Evolutionary conservation across 106 monocot genomes (phyloP).

Genomic region (Agapanthus africanus): DNA sequence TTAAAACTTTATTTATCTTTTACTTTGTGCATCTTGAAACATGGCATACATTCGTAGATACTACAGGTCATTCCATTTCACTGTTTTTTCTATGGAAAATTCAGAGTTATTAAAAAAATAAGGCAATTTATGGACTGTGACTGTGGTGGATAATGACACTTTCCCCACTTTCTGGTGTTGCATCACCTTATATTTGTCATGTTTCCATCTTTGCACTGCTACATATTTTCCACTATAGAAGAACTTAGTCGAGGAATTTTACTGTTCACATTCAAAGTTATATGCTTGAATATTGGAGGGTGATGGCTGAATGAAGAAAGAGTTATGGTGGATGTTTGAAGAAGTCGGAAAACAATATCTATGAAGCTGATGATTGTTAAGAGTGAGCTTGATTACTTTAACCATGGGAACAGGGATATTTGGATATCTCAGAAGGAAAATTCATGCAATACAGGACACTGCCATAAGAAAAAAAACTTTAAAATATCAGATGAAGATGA

Average conservation of each 20-base stretch:
- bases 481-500: neutral
- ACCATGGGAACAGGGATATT: neutral
- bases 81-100: neutral
- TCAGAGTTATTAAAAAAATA: neutral
- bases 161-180: neutral
- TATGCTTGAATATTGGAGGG: neutral
- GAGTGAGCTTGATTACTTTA: neutral
- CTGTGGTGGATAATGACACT: neutral
- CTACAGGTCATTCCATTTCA: neutral
- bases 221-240: neutral
- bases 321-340: neutral
- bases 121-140: neutral
- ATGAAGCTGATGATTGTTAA: neutral
- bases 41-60: neutral
- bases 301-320: neutral
- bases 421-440: neutral
- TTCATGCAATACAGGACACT: neutral
- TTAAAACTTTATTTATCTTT: constrained; percentile 10
- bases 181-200: neutral
- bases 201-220: neutral
- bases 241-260: neutral
- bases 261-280: neutral
- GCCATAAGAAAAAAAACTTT: neutral
- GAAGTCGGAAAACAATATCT: neutral
- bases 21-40: neutral